Evolutionary conservation across 805 yeast genomes (phyloP).

Genomic region (Yarrowia sp.): DNA sequence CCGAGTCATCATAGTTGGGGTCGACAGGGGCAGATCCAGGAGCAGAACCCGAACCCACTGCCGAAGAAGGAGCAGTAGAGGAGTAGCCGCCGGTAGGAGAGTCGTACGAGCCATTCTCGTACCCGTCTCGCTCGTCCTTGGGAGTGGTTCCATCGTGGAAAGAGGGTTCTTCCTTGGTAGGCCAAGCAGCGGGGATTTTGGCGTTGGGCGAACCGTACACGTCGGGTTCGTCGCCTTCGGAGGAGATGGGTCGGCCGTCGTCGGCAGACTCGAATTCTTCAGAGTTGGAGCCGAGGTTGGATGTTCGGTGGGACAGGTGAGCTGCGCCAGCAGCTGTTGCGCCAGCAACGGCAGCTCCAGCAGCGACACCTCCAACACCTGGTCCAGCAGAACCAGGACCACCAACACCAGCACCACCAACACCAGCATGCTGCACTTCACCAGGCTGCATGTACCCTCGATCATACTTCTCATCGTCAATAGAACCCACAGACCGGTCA

Average conservation of each 20-base stretch:
- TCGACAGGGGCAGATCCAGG: neutral
- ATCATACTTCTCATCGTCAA: slow-evolving; percentile 16
- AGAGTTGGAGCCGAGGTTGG: slow-evolving; percentile 22
- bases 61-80: neutral
- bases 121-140: neutral
- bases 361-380: slow-evolving; percentile 29
- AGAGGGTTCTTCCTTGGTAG: neutral
- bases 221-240: neutral
- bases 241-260: neutral
- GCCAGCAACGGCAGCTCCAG: slow-evolving; percentile 27
- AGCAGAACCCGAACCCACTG: neutral
- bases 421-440: neutral
- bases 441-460: neutral
- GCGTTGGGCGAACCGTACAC: neutral
- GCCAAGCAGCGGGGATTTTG: slow-evolving; percentile 23
- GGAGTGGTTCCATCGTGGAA: slow-evolving; percentile 1
- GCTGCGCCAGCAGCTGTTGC: slow-evolving; percentile 23
- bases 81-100: neutral
- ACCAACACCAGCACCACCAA: neutral
- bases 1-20: slow-evolving; percentile 1
- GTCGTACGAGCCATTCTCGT: neutral
- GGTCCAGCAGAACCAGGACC: slow-evolving; percentile 26
- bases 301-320: neutral
- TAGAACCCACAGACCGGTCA: slow-evolving; percentile 3
- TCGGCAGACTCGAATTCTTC: slow-evolving; percentile 24